Conservation (phyloP, 495 filamentous ascomycete genomes). For the Aspergillus sclerotioniger region DNA sequence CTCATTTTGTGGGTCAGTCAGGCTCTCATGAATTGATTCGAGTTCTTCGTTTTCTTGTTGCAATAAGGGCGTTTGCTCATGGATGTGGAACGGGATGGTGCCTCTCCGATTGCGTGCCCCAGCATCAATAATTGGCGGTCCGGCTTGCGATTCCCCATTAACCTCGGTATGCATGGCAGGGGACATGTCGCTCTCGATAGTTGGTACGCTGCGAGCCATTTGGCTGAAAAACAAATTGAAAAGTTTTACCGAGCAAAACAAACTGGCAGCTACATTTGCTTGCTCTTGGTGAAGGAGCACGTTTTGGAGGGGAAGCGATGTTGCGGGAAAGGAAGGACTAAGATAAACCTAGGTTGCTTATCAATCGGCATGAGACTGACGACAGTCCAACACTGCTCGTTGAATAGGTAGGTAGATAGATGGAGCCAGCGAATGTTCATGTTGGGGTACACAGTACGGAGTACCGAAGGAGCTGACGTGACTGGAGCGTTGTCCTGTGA, state of each 20-base stretch:
- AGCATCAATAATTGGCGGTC: conserved; percentile 2
- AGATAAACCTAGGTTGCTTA: neutral
- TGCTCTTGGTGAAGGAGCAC: neutral
- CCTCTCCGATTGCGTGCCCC: neutral
- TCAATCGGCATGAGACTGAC: neutral
- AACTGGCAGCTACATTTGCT: neutral
- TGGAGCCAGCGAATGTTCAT: neutral
- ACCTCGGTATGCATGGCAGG: conserved; percentile 30
- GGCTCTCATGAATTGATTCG: conserved; percentile 13
- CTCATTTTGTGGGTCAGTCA: conserved; percentile 4
- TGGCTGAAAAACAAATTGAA: neutral
- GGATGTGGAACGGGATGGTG: neutral
- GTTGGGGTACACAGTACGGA: neutral
- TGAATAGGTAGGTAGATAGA: no score
- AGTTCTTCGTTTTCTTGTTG: conserved; percentile 2
- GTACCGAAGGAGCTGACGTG: neutral
- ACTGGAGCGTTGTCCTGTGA: neutral
- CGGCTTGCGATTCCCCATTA: conserved; percentile 32
- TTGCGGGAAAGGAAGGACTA: neutral
- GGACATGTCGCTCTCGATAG: neutral
- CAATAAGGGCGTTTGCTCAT: conserved; percentile 42
- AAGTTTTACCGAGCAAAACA: neutral
- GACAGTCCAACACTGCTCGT: neutral
- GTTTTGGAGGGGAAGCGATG: neutral
- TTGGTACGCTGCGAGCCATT: neutral